Percentiles rank a stretch among this genome's conserved stretches.
These are phyloP conservation scores for Yamagishiella unicocca DNA, from an alignment of 139 green algal genomes.

Conservation along the genomic window DNA sequence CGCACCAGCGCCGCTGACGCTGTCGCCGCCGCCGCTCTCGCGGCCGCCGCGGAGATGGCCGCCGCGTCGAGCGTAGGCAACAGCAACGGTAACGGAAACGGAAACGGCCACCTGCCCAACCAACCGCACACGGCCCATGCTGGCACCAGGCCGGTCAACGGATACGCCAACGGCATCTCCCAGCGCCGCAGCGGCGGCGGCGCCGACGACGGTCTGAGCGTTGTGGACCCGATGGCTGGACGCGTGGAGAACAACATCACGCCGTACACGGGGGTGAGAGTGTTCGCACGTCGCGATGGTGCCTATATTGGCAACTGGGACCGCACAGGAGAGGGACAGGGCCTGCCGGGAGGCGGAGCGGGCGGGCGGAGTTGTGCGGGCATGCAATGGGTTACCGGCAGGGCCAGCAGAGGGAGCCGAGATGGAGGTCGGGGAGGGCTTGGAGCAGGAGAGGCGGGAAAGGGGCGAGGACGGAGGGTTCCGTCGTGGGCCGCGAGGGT, in stretches of 20 bases:
- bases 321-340: no score
- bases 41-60: background rate
- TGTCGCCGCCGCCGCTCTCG: background rate
- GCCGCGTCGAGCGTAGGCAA: background rate
- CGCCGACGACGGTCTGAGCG: background rate
- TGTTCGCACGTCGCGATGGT: no score
- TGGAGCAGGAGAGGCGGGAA: no score
- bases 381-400: no score
- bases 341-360: no score
- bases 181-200: background rate
- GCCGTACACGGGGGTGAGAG: background rate
- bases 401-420: no score
- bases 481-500: no score
- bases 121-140: background rate
- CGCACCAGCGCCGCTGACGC: background rate
- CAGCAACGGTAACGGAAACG: constrained; percentile 15
- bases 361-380: background rate
- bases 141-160: background rate
- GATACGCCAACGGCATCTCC: background rate
- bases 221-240: background rate
- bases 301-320: no score
- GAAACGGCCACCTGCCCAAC: background rate
- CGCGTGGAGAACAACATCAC: constrained; percentile 28
- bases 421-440: no score
- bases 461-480: no score